phyloP scores from a whole-genome alignment of 371 early-diverging fungal species.

The Syncephalastrum contaminatum region DNA sequence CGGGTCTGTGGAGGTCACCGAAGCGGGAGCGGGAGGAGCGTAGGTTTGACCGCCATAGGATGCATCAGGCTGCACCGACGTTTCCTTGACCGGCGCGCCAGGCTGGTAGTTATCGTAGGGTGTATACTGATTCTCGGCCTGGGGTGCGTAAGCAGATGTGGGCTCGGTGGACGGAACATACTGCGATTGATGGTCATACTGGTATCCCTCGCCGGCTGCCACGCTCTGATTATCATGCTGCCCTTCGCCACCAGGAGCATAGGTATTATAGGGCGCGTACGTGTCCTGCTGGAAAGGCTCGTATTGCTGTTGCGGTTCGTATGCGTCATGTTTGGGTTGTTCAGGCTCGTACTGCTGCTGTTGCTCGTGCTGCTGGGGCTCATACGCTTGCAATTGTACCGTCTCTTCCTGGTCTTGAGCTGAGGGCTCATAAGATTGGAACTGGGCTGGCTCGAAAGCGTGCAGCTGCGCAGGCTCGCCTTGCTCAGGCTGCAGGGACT shows the following conservation, averaged over 20 bases:
- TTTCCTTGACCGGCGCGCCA: constrained; percentile 11
- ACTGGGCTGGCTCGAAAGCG: background rate
- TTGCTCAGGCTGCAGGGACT: background rate
- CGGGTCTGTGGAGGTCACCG: constrained; percentile 4
- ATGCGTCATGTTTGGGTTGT: background rate
- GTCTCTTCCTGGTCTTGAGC: constrained; percentile 1
- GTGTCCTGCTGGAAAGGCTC: background rate
- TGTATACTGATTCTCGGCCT: constrained; percentile 3
- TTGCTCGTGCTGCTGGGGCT: constrained; percentile 4
- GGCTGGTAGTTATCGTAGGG: constrained; percentile 10
- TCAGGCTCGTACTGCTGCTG: constrained; percentile 4
- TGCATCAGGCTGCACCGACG: background rate
- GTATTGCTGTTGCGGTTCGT: background rate
- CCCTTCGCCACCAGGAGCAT: background rate
- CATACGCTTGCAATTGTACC: background rate
- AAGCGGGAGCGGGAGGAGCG: constrained; percentile 2
- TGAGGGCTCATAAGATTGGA: constrained; percentile 1
- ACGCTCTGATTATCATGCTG: background rate
- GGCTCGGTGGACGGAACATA: background rate
- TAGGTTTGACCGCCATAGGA: background rate
- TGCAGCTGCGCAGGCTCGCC: background rate
- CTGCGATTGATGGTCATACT: background rate
- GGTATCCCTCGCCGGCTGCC: background rate
- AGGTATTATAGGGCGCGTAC: constrained; percentile 1
- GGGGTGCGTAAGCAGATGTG: constrained; percentile 1